Evolutionary conservation across 2,329 filamentous ascomycete genomes (phyloP).

Genomic region (Cladobotryum protrusum): DNA sequence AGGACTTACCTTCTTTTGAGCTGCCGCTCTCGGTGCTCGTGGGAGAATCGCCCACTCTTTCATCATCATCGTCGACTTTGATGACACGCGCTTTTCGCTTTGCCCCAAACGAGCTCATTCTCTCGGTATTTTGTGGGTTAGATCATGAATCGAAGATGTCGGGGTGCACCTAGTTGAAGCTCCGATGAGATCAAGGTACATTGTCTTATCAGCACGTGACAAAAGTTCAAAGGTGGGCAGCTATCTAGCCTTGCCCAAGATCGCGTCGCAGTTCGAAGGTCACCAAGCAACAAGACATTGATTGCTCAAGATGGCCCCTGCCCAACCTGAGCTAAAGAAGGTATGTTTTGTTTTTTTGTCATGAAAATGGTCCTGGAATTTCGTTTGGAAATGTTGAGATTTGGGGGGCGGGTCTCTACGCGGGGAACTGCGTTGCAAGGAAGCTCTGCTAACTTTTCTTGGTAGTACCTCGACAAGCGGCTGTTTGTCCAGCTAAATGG

Average conservation of each 20-base stretch:
- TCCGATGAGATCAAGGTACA: conserved; percentile 7
- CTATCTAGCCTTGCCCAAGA: conserved; percentile 19
- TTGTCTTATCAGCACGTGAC: conserved; percentile 48
- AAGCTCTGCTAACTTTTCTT: background rate
- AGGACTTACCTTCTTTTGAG: conserved; percentile 32
- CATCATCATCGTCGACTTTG: conserved; percentile 61
- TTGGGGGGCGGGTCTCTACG: background rate
- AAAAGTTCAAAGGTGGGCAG: conserved; percentile 18
- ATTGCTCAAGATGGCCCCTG: conserved; percentile 79
- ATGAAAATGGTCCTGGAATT: background rate
- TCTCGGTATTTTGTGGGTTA: conserved; percentile 13
- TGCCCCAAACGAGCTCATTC: conserved; percentile 49
- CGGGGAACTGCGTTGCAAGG: background rate
- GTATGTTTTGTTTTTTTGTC: conserved; percentile 38
- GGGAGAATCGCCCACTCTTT: conserved; percentile 36
- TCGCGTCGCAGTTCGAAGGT: conserved; percentile 22
- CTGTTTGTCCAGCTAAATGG: conserved; percentile 97
- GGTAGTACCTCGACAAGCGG: conserved; percentile 96
- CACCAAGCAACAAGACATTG: conserved; percentile 17
- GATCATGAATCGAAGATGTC: background rate
- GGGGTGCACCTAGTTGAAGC: background rate
- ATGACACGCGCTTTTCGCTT: conserved; percentile 73
- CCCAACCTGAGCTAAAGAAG: conserved; percentile 98
- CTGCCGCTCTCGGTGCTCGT: conserved; percentile 18
- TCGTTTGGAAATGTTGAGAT: background rate